A percentile compares a stretch with the other conserved stretches of the same genome.
These are phyloP conservation scores for Neonectria ditissima DNA, from an alignment of 2,329 filamentous ascomycete species.

Conservation along the genomic window DNA sequence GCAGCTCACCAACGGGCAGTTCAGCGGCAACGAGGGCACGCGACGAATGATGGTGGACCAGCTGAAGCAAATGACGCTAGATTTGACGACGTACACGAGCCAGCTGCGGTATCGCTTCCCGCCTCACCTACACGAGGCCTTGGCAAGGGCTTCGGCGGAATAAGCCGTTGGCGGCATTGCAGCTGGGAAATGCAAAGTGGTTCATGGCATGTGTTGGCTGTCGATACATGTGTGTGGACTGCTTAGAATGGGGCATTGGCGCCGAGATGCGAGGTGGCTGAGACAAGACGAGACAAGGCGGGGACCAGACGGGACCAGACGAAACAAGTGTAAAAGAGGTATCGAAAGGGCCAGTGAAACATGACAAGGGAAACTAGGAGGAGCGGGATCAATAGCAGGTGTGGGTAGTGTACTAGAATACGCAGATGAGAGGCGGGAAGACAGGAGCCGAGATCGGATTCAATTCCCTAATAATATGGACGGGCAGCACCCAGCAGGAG, in stretches of 20 bases:
- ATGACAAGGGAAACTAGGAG: background rate
- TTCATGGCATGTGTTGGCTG: conserved; percentile 18
- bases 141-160: conserved; percentile 84
- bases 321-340: conserved; percentile 2
- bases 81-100: conserved; percentile 93
- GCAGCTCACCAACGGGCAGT: conserved; percentile 76
- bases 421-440: conserved; percentile 1
- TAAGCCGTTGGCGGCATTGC: conserved; percentile 14
- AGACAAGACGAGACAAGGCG: background rate
- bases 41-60: conserved; percentile 74
- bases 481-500: background rate
- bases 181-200: conserved; percentile 2
- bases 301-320: background rate
- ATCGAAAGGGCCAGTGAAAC: background rate
- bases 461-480: background rate
- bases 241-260: background rate
- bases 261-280: background rate
- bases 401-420: conserved; percentile 12
- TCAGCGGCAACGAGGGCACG: conserved; percentile 77
- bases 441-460: conserved; percentile 11
- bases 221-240: conserved; percentile 2
- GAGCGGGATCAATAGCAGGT: conserved; percentile 8
- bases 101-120: conserved; percentile 92
- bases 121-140: conserved; percentile 85
- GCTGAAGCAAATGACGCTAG: conserved; percentile 83